A percentile compares a stretch with the other conserved stretches of the same genome.
Conservation (phyloP, 176 grass and related monocot genomes). For the Tillandsia fasciculata region DNA sequence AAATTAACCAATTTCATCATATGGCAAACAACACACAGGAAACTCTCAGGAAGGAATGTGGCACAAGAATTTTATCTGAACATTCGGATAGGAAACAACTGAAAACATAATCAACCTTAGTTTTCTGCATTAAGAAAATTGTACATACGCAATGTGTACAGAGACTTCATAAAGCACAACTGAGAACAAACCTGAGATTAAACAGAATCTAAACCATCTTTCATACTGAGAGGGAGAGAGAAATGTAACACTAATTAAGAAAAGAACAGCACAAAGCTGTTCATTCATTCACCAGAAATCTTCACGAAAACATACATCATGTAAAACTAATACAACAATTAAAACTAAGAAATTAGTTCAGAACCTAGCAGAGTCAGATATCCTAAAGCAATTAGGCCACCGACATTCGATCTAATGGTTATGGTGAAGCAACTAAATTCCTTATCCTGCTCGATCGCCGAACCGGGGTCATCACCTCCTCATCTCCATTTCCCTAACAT, state of each 20-base stretch:
- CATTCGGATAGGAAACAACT: no score
- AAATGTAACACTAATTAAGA: neutral
- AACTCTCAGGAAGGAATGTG: no score
- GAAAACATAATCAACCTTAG: no score
- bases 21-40: no score
- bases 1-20: no score
- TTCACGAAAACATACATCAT: slow-evolving; percentile 1
- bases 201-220: no score
- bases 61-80: no score
- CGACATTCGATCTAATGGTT: slow-evolving; percentile 6
- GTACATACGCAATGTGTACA: no score
- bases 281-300: slow-evolving; percentile 10
- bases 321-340: slow-evolving; percentile 6
- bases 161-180: no score
- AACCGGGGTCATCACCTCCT: slow-evolving; percentile 73
- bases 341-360: slow-evolving; percentile 4
- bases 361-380: slow-evolving; percentile 27
- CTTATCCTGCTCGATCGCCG: slow-evolving; percentile 71
- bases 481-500: slow-evolving; percentile 43
- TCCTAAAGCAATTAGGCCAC: slow-evolving; percentile 17
- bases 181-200: no score
- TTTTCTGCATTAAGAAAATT: no score
- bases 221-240: no score
- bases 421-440: slow-evolving; percentile 40
- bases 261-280: slow-evolving; percentile 51